phyloP scores from a whole-genome alignment of 164 flowering plant species.

The Piper longum region DNA sequence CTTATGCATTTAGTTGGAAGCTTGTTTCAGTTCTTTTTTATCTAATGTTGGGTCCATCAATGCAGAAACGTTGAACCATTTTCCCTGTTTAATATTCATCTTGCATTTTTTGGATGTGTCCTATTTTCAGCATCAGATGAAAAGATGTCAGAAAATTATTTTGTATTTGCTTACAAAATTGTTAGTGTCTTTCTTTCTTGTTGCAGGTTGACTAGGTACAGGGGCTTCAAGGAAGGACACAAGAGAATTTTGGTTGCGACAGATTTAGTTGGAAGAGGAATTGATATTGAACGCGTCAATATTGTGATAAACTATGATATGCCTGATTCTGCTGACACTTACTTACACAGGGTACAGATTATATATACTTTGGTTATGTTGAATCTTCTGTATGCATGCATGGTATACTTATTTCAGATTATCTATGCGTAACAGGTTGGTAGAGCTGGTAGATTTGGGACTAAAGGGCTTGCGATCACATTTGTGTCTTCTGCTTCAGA shows the following conservation, averaged over 20 bases:
- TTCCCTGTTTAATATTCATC: no score
- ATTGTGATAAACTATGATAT: conserved; percentile 97
- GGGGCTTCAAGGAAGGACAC: conserved; percentile 90
- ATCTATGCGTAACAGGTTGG: conserved; percentile 48
- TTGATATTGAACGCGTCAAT: conserved; percentile 93
- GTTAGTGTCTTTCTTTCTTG: not conserved
- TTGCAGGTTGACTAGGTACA: conserved; percentile 77
- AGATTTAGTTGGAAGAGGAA: conserved; percentile 95
- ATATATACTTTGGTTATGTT: not conserved
- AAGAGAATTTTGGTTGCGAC: conserved; percentile 95
- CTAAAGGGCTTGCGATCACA: conserved; percentile 94
- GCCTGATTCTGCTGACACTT: conserved; percentile 99
- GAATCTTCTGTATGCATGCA: not conserved
- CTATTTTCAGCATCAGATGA: no score
- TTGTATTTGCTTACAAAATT: not conserved
- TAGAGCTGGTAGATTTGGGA: conserved; percentile 96
- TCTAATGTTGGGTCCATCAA: no score
- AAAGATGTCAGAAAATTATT: no score
- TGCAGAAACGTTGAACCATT: no score
- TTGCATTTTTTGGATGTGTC: no score
- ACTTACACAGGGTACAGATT: conserved; percentile 64
- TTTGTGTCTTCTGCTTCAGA: conserved; percentile 88
- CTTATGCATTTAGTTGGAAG: no score
- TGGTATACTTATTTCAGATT: not conserved
- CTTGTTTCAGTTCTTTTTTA: no score